phyloP scores from a whole-genome alignment of 2,329 filamentous ascomycete genomes.

The Sporothrix mexicana region DNA sequence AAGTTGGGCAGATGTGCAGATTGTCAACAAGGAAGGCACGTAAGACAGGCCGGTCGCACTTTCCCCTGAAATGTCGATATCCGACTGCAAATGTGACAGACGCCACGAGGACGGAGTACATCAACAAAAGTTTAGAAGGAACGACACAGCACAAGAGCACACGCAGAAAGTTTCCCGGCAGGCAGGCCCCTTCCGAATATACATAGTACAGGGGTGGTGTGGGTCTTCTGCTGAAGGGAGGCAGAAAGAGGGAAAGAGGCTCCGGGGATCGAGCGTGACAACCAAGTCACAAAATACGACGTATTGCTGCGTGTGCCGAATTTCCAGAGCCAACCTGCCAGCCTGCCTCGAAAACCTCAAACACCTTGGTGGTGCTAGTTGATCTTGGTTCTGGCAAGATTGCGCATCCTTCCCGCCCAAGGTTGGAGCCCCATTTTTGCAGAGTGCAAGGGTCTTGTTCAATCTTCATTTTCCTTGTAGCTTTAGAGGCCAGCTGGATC shows the following conservation, averaged over 20 bases:
- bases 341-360: neutral
- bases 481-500: neutral
- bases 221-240: neutral
- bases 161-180: neutral
- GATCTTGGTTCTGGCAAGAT: constrained; percentile 24
- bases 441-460: too few species aligned
- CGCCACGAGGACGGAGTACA: constrained; percentile 5
- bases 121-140: neutral
- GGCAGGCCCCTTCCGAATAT: constrained; percentile 14
- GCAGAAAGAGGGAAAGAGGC: neutral
- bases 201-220: neutral
- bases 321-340: neutral
- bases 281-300: neutral
- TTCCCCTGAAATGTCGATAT: neutral
- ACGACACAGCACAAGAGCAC: neutral
- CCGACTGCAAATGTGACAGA: neutral
- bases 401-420: constrained; percentile 17
- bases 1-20: constrained; percentile 7
- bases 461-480: too few species aligned
- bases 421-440: too few species aligned
- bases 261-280: neutral
- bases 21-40: neutral
- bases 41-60: neutral
- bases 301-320: neutral
- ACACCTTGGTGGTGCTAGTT: neutral